Conservation (phyloP, 2,329 filamentous ascomycete genomes). For the Stemphylium vesicarium region DNA sequence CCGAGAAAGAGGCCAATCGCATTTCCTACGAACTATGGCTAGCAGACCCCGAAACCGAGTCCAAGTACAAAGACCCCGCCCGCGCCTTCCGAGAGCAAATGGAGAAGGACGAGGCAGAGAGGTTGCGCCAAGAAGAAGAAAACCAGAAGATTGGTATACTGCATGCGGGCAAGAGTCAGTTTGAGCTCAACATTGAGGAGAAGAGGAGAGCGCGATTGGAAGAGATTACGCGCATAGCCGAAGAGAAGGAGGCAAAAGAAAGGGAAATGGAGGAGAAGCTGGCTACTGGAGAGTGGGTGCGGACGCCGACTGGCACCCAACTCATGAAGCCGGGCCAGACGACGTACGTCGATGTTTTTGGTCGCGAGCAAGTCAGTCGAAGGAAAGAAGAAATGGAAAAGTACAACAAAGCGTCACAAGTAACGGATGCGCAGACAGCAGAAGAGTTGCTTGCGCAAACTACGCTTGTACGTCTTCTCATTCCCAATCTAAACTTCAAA, state of each 20-base stretch:
- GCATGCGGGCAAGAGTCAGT: constrained; percentile 42
- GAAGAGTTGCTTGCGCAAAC: constrained; percentile 41
- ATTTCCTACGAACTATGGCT: constrained; percentile 49
- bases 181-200: constrained; percentile 44
- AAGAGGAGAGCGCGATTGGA: constrained; percentile 40
- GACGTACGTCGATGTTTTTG: constrained; percentile 44
- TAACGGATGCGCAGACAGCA: constrained; percentile 29
- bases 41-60: constrained; percentile 47
- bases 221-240: constrained; percentile 36
- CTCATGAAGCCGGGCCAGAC: constrained; percentile 46
- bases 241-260: constrained; percentile 41
- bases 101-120: constrained; percentile 40
- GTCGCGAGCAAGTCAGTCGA: constrained; percentile 40
- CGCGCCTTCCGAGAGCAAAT: constrained; percentile 42
- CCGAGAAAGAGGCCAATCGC: constrained; percentile 47
- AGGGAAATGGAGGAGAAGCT: constrained; percentile 41
- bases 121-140: constrained; percentile 29
- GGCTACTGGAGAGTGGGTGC: constrained; percentile 42
- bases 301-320: constrained; percentile 41
- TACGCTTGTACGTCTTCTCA: constrained; percentile 36
- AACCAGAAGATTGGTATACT: constrained; percentile 42
- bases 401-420: constrained; percentile 31
- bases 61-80: constrained; percentile 48
- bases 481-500: not conserved
- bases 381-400: constrained; percentile 37